A percentile compares a stretch with the other conserved stretches of the same genome.
Conservation (phyloP, 2,329 filamentous ascomycete species). For the Exophiala sp. region DNA sequence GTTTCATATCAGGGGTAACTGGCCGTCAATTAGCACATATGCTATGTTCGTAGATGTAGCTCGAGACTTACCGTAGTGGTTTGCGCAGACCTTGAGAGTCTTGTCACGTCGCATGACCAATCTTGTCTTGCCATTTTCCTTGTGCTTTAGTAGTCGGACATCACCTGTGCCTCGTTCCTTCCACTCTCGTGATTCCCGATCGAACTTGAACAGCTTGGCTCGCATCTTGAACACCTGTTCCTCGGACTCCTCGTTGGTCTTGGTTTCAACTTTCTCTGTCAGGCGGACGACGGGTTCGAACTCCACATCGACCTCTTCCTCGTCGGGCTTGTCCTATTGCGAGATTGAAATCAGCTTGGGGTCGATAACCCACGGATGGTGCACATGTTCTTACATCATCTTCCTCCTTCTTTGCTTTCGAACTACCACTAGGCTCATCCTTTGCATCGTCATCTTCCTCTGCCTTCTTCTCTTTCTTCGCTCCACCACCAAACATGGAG, state of each 20-base stretch:
- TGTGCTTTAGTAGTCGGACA: conserved; percentile 94
- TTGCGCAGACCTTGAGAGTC: conserved; percentile 99
- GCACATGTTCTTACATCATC: conserved; percentile 40
- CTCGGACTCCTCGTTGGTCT: conserved; percentile 97
- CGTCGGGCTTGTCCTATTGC: conserved; percentile 53
- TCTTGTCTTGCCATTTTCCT: conserved; percentile 95
- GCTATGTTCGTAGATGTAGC: neutral
- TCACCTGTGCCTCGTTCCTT: conserved; percentile 98
- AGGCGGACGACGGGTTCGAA: conserved; percentile 95
- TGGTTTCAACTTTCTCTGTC: conserved; percentile 92
- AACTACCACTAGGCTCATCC: conserved; percentile 81
- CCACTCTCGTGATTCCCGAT: conserved; percentile 88
- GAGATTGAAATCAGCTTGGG: conserved; percentile 13
- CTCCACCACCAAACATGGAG: conserved; percentile 97
- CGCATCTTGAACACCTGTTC: conserved; percentile 99
- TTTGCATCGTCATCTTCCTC: conserved; percentile 71
- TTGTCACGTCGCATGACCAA: conserved; percentile 99
- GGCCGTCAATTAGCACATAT: conserved; percentile 26
- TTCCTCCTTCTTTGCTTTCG: conserved; percentile 66
- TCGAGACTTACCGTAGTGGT: conserved; percentile 82
- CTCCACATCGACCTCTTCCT: conserved; percentile 86
- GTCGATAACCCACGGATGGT: conserved; percentile 20
- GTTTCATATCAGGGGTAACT: conserved; percentile 99
- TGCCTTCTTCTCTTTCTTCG: conserved; percentile 93
- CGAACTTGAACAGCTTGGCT: conserved; percentile 98